Evolutionary conservation across 1,284 basidiomycete genomes (phyloP).

Genomic region (Gomphus bonarii): DNA sequence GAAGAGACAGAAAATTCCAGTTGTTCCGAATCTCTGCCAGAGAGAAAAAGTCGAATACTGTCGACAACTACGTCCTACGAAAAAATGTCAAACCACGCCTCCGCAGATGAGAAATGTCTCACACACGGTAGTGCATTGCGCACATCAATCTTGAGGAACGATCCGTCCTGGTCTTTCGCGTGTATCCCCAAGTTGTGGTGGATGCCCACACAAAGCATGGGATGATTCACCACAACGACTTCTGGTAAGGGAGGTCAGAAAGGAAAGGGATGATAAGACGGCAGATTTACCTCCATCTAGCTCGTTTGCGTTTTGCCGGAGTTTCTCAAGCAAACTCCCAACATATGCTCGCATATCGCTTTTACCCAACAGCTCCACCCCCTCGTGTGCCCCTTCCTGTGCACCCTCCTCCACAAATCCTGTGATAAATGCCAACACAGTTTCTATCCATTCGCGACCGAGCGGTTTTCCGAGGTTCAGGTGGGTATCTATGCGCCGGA

Average conservation of each 20-base stretch:
- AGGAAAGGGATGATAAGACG: neutral
- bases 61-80: slow-evolving; percentile 20
- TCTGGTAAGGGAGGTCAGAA: slow-evolving; percentile 31
- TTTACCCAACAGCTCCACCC: slow-evolving; percentile 34
- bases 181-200: slow-evolving; percentile 31
- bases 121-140: slow-evolving; percentile 67
- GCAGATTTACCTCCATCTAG: slow-evolving; percentile 46
- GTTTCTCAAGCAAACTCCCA: slow-evolving; percentile 35
- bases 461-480: slow-evolving; percentile 37
- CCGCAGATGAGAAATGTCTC: slow-evolving; percentile 32
- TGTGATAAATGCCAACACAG: slow-evolving; percentile 59
- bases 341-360: slow-evolving; percentile 45
- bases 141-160: slow-evolving; percentile 44
- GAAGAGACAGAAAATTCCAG: slow-evolving; percentile 35
- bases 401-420: slow-evolving; percentile 47
- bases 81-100: neutral
- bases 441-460: slow-evolving; percentile 67
- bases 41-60: slow-evolving; percentile 25
- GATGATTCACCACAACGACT: slow-evolving; percentile 54
- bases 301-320: slow-evolving; percentile 36
- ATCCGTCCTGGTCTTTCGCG: slow-evolving; percentile 53
- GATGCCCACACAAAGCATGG: slow-evolving; percentile 46
- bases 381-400: slow-evolving; percentile 33
- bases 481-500: slow-evolving; percentile 59
- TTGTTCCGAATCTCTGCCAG: slow-evolving; percentile 47